Percentiles rank a stretch among this genome's conserved stretches.
Conservation (phyloP, 2,329 filamentous ascomycete genomes). For the Aspergillus felis region DNA sequence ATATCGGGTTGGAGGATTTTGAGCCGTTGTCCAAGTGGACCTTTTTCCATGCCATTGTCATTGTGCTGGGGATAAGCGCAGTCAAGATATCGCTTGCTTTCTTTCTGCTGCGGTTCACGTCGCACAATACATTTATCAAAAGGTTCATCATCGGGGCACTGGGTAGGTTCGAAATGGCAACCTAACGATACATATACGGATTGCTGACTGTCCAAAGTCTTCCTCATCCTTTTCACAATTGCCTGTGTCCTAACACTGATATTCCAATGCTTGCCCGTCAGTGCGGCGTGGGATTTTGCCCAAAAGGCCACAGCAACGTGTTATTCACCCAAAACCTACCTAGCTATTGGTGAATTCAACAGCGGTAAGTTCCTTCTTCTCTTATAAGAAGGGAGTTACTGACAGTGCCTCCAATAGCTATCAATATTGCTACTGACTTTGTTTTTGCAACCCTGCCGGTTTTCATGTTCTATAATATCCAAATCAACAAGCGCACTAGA, state of each 20-base stretch:
- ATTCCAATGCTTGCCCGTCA: conserved; percentile 46
- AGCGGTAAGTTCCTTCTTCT: conserved; percentile 29
- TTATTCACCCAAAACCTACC: conserved; percentile 40
- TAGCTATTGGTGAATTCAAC: conserved; percentile 25
- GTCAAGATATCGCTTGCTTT: conserved; percentile 42
- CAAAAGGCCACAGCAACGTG: conserved; percentile 41
- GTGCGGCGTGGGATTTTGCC: conserved; percentile 42
- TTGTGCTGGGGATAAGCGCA: conserved; percentile 43
- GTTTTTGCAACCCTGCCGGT: conserved; percentile 43
- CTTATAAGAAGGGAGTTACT: background rate
- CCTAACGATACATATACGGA: background rate
- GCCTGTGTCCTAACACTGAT: conserved; percentile 45
- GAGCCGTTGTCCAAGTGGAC: conserved; percentile 38
- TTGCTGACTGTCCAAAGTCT: conserved; percentile 26
- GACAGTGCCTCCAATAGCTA: conserved; percentile 21
- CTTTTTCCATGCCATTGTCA: conserved; percentile 47
- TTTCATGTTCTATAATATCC: conserved; percentile 37
- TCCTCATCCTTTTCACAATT: conserved; percentile 21
- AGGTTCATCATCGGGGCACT: conserved; percentile 35
- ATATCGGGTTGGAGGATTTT: conserved; percentile 32
- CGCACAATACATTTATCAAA: conserved; percentile 28
- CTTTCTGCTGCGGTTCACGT: conserved; percentile 40
- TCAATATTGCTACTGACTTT: conserved; percentile 45
- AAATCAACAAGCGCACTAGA: conserved; percentile 25
- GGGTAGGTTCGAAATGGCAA: conserved; percentile 4